Base-by-base conservation (phyloP, 2,329 filamentous ascomycete species). In the Trichophyton simii region DNA sequence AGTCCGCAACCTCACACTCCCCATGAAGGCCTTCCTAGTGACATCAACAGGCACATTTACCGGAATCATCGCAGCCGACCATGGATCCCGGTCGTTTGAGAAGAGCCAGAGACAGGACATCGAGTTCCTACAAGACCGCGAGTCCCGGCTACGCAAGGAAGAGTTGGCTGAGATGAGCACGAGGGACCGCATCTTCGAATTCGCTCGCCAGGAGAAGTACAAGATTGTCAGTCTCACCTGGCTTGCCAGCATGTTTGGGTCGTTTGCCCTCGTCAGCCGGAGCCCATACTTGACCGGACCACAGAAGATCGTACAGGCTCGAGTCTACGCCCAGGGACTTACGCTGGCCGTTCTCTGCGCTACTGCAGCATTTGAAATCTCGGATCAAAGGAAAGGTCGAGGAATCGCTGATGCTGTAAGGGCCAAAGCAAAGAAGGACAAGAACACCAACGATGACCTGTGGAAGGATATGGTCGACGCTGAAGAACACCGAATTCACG, bases 241-340 rank as follows among this genome's bases (percentile, higher is more conserved):
- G 91, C 75, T 92, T 13, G 87, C 87, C 44, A 85, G 85, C 68
- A 92, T 96, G 85, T 84, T 81, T 63, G 75, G 86, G 48, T 86
- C 89, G 3, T 82, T 94, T 66, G 84, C 80, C 61, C 73, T 95
- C 34, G 90, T 96, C 65, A 84, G 87, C 70, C 83, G 89, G 65
- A 89, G 89, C 72, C 85, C 83, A 66, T 88, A 86, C 72, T 80
- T 95, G 55, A 83, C 82, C 58, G 86, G 84, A 1, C 78, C 82
- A 63, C 91, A 96, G 80, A 96, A 96, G 81, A 78, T 96, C 22
- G 91, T 96, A 15, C 91, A 96, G 80, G 91, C 91, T 25, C 87
- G 91, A 82, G 87, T 96, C 66, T 96, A 96, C 76, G 91, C 91
- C 2, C 91, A 96, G 78, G 90, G 88, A 4, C 78, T 95, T 68